Conservation (phyloP, 1,284 basidiomycete genomes). For the Trichosporon sp. region DNA sequence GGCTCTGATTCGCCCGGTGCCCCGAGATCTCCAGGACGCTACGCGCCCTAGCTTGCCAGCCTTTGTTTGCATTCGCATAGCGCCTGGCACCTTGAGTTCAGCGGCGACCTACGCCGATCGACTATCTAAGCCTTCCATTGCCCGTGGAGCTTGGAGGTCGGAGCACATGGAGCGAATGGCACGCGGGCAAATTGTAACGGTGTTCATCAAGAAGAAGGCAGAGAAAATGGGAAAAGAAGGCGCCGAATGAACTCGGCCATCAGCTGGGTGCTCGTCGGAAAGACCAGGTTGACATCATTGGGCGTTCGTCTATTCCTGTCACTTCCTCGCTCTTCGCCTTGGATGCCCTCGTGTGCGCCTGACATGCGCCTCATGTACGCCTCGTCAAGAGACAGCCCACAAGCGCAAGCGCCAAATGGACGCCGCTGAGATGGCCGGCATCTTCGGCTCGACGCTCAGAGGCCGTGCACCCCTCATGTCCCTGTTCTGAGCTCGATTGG, state of each 20-base stretch:
- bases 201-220: no score
- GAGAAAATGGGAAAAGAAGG: neutral
- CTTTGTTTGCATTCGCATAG: neutral
- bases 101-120: no score
- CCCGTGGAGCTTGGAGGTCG: neutral
- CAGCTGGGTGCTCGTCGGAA: neutral
- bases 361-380: neutral
- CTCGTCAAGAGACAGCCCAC: no score
- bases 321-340: no score
- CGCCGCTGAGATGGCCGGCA: conserved; percentile 9
- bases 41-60: neutral
- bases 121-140: neutral
- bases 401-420: neutral
- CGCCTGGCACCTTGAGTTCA: no score
- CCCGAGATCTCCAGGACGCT: conserved; percentile 4
- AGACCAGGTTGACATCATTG: neutral
- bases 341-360: neutral
- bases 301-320: neutral
- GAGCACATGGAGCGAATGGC: neutral
- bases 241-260: neutral
- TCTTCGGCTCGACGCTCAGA: neutral
- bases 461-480: neutral
- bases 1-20: neutral
- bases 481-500: neutral
- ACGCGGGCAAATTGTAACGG: neutral